Conservation (phyloP, 2,329 filamentous ascomycete species). For the Xylaria sp. region DNA sequence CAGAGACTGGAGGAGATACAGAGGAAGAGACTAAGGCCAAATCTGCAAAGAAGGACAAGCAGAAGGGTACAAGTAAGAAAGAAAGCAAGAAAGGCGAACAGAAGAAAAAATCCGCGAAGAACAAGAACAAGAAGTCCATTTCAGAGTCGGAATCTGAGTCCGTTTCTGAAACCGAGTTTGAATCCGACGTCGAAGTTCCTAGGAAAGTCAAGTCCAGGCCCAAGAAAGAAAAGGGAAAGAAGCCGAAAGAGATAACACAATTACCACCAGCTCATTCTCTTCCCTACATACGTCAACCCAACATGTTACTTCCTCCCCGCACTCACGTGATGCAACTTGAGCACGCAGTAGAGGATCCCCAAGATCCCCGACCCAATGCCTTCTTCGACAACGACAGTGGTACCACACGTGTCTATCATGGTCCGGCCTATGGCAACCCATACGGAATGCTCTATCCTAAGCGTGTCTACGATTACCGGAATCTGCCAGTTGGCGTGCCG, state of each 20-base stretch:
- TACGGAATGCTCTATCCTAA: constrained; percentile 60
- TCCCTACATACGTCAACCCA: constrained; percentile 53
- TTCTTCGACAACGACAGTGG: constrained; percentile 66
- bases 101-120: constrained; percentile 29
- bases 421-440: constrained; percentile 65
- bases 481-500: constrained; percentile 57
- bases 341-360: constrained; percentile 62
- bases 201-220: constrained; percentile 29
- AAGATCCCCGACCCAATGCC: constrained; percentile 69
- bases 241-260: constrained; percentile 21
- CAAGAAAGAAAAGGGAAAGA: constrained; percentile 21
- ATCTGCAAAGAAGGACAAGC: constrained; percentile 24
- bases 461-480: constrained; percentile 48
- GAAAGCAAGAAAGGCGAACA: constrained; percentile 31
- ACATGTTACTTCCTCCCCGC: constrained; percentile 60
- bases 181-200: constrained; percentile 27
- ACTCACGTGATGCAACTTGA: constrained; percentile 66
- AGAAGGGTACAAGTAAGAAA: too few relatives aligned
- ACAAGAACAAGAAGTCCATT: constrained; percentile 11
- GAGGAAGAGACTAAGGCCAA: constrained; percentile 30
- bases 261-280: constrained; percentile 28
- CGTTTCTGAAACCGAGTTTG: constrained; percentile 33
- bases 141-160: constrained; percentile 31
- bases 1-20: constrained; percentile 24
- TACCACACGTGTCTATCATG: constrained; percentile 68